Conservation (phyloP, 371 early-diverging fungal species). For the Mucor ambiguus region DNA sequence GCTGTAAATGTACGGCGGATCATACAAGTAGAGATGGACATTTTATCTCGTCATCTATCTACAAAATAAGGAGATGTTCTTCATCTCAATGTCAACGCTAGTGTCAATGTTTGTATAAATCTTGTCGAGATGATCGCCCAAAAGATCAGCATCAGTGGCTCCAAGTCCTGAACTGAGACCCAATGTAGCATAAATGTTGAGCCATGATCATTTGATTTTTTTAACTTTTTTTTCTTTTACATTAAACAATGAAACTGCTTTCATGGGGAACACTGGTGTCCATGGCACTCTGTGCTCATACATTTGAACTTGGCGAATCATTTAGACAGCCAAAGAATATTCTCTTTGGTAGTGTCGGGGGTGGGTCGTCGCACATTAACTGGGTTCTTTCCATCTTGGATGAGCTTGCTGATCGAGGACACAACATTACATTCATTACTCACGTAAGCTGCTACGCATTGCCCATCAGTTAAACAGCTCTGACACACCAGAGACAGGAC, state of each 20-base stretch:
- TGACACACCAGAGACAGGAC: not conserved
- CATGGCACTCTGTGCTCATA: not conserved
- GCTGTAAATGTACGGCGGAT: no score
- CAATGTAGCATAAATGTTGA: not conserved
- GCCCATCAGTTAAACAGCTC: no score
- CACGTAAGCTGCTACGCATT: conserved; percentile 8
- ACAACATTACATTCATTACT: conserved; percentile 14
- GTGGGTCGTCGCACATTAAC: conserved; percentile 20
- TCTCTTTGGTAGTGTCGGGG: conserved; percentile 6
- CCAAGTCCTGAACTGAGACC: not conserved
- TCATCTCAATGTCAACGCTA: no score
- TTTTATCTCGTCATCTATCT: no score
- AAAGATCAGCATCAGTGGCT: not conserved
- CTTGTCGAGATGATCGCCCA: not conserved
- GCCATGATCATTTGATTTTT: not conserved
- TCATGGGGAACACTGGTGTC: not conserved
- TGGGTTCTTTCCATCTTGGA: conserved; percentile 25
- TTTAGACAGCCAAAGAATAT: conserved; percentile 19
- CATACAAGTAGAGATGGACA: not conserved
- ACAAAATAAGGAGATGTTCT: no score
- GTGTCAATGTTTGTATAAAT: not conserved
- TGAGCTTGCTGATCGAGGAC: conserved; percentile 21
- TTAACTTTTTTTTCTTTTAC: not conserved
- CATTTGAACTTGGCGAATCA: not conserved
- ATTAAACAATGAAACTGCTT: not conserved